These are phyloP conservation scores for Lanmaoa rubissima DNA, from an alignment of 768 basidiomycete genomes.

Conservation along the genomic window DNA sequence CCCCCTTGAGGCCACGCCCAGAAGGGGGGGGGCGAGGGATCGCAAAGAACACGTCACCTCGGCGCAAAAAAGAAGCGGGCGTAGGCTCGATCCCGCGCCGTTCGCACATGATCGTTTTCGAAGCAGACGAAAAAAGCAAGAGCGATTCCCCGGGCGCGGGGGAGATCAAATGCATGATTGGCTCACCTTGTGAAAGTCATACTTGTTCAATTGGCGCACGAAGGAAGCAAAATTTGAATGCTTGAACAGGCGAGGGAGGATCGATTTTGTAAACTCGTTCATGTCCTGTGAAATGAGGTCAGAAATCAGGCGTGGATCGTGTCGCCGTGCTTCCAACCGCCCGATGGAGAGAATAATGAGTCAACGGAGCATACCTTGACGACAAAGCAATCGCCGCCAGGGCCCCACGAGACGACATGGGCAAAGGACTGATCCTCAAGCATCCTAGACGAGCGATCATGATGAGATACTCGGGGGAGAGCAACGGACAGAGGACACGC, in stretches of 20 bases:
- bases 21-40: conserved; percentile 13
- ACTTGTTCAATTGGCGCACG: conserved; percentile 92
- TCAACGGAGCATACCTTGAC: conserved; percentile 55
- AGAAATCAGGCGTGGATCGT: conserved; percentile 9
- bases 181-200: conserved; percentile 89
- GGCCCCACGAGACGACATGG: conserved; percentile 79
- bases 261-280: conserved; percentile 92
- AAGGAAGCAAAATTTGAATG: conserved; percentile 93
- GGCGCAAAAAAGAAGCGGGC: conserved; percentile 9
- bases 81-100: conserved; percentile 17
- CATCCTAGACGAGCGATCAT: conserved; percentile 56
- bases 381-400: conserved; percentile 83
- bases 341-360: neutral
- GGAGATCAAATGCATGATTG: conserved; percentile 3
- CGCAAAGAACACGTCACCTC: conserved; percentile 1
- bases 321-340: neutral
- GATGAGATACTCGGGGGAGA: neutral
- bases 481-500: conserved; percentile 19
- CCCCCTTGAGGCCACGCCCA: conserved; percentile 13
- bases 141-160: neutral
- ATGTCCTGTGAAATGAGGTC: conserved; percentile 56
- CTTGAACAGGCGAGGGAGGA: conserved; percentile 91
- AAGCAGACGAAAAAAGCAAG: conserved; percentile 9
- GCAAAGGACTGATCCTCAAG: conserved; percentile 75
- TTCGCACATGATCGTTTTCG: conserved; percentile 10